phyloP scores from a whole-genome alignment of 2,329 filamentous ascomycete genomes.

The Dothiorella sarmentorum region DNA sequence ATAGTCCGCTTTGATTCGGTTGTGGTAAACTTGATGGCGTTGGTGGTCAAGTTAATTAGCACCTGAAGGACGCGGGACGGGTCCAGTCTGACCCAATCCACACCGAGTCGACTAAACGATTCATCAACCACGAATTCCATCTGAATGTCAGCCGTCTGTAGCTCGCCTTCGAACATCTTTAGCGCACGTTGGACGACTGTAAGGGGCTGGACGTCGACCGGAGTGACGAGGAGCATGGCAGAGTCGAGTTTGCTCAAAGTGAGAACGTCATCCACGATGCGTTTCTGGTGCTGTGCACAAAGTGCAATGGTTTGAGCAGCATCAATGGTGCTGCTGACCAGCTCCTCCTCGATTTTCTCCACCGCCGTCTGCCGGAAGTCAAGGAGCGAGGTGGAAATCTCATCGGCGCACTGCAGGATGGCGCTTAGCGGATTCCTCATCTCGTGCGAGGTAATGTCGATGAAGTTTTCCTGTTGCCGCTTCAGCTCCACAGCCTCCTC shows the following conservation, averaged over 20 bases:
- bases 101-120: conserved; percentile 55
- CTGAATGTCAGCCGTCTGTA: conserved; percentile 65
- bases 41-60: conserved; percentile 75
- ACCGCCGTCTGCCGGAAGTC: conserved; percentile 46
- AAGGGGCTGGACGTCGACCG: conserved; percentile 65
- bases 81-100: conserved; percentile 70
- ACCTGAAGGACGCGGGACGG: conserved; percentile 74
- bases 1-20: conserved; percentile 61
- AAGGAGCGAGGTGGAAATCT: conserved; percentile 57
- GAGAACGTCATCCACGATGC: conserved; percentile 48
- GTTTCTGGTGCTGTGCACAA: conserved; percentile 76
- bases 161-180: conserved; percentile 76
- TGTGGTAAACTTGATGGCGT: conserved; percentile 78
- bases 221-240: conserved; percentile 68
- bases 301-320: conserved; percentile 74
- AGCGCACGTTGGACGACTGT: conserved; percentile 64
- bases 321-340: conserved; percentile 63
- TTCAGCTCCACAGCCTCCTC: conserved; percentile 81
- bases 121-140: conserved; percentile 62
- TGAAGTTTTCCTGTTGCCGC: conserved; percentile 75
- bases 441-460: conserved; percentile 74
- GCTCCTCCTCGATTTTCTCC: conserved; percentile 44
- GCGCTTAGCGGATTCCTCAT: conserved; percentile 75
- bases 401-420: conserved; percentile 72
- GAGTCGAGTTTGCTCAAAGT: conserved; percentile 63